These are phyloP conservation scores for Pseudogymnoascus sp. DNA, from an alignment of 2,329 filamentous ascomycete species.

Conservation along the genomic window DNA sequence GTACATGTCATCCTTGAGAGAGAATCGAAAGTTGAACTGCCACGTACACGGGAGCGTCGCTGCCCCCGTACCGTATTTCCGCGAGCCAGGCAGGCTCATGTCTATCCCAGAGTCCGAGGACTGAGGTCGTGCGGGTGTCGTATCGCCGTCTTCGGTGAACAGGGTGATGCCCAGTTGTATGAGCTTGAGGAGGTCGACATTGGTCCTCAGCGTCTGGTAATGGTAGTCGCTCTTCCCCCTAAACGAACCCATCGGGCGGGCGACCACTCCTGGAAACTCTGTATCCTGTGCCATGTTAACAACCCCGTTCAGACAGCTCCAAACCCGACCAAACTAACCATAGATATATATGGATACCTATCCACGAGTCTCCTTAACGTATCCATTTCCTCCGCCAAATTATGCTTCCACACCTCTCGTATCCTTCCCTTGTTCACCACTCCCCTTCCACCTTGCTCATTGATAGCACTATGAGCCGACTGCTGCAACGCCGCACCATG, in stretches of 20 bases:
- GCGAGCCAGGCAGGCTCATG: slow-evolving; percentile 33
- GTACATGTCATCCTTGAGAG: slow-evolving; percentile 93
- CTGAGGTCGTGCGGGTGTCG: slow-evolving; percentile 62
- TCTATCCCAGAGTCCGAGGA: slow-evolving; percentile 30
- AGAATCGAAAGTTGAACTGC: slow-evolving; percentile 99
- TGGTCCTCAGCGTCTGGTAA: slow-evolving; percentile 94
- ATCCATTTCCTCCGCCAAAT: slow-evolving; percentile 85
- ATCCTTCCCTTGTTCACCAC: slow-evolving; percentile 67
- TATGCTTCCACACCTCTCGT: slow-evolving; percentile 92
- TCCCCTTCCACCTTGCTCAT: slow-evolving; percentile 45
- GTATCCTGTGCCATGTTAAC: slow-evolving; percentile 60
- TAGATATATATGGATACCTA: slow-evolving; percentile 91
- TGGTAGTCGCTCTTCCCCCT: slow-evolving; percentile 95
- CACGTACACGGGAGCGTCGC: slow-evolving; percentile 73
- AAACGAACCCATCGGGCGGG: slow-evolving; percentile 89
- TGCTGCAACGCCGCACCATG: slow-evolving; percentile 62
- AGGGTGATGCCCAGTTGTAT: slow-evolving; percentile 94
- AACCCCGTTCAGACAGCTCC: slow-evolving; percentile 13
- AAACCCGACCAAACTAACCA: slow-evolving; percentile 54
- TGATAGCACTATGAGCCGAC: slow-evolving; percentile 46
- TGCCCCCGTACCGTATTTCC: slow-evolving; percentile 36
- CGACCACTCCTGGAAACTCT: slow-evolving; percentile 96
- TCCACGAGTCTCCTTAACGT: slow-evolving; percentile 74
- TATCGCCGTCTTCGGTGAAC: slow-evolving; percentile 84
- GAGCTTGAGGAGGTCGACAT: slow-evolving; percentile 94